Evolutionary conservation across 2,329 filamentous ascomycete species (phyloP).

Genomic region (Arthroderma uncinatum): DNA sequence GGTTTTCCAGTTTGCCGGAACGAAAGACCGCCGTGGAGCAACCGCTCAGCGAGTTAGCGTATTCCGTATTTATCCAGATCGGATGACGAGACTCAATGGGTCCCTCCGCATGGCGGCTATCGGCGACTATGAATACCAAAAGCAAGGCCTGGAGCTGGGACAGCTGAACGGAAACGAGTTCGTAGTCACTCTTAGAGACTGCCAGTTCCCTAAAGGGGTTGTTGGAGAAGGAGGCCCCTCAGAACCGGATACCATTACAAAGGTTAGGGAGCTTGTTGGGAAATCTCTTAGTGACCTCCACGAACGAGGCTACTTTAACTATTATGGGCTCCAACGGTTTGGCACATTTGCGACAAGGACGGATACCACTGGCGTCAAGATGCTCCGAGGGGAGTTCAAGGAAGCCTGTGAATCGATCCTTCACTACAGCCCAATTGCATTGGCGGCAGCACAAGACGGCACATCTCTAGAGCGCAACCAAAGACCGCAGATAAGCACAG

Average conservation of each 20-base stretch:
- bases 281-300: slow-evolving; percentile 56
- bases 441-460: slow-evolving; percentile 43
- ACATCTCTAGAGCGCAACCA: slow-evolving; percentile 28
- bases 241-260: slow-evolving; percentile 36
- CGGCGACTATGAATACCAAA: slow-evolving; percentile 71
- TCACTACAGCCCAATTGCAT: slow-evolving; percentile 54
- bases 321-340: slow-evolving; percentile 95
- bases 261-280: slow-evolving; percentile 38
- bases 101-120: slow-evolving; percentile 51
- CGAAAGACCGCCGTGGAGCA: slow-evolving; percentile 79
- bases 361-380: slow-evolving; percentile 70
- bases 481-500: slow-evolving; percentile 48
- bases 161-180: slow-evolving; percentile 87
- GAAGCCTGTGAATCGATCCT: slow-evolving; percentile 70
- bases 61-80: slow-evolving; percentile 48
- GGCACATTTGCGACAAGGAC: slow-evolving; percentile 80
- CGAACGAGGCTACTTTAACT: slow-evolving; percentile 82
- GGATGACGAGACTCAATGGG: slow-evolving; percentile 53
- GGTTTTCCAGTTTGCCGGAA: slow-evolving; percentile 71
- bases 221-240: slow-evolving; percentile 16
- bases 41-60: slow-evolving; percentile 73
- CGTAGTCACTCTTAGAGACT: slow-evolving; percentile 79
- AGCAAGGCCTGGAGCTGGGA: slow-evolving; percentile 64
- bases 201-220: slow-evolving; percentile 45
- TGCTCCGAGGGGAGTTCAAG: slow-evolving; percentile 70